Evolutionary conservation across 164 flowering plant species (phyloP), one percentile per base, ranked within the genome.

Genomic region (Platanus orientalis): DNA sequence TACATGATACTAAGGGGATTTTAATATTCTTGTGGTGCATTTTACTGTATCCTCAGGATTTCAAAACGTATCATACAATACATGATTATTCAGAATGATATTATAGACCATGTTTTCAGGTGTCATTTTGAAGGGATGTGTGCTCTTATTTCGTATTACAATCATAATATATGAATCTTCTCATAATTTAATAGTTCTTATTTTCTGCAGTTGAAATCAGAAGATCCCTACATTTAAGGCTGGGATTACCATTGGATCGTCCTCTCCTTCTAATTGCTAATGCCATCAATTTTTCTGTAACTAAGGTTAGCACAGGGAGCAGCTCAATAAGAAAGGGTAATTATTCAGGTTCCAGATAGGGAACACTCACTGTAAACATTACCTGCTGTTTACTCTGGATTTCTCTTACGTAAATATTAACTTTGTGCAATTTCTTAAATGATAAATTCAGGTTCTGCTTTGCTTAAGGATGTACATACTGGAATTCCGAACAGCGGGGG

Each of bases 401-500:
- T n/a, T 25, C 26, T 61, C 14, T 24, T 52, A n/a, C 17, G 50
- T 4, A 29, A 32, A 24, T 49, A 11, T 52, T 54, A 59, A 65
- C 48, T 50, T 7, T 23, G 28, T 26, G 60, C 36, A 57, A 28
- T 47, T 7, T 21, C 55, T 67, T 54, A 14, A 52, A 34, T 69
- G 62, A 36, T 60, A 27, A 23, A 49, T 45, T 58, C 84, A 93
- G 98, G 88, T 59, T 64, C 82, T 60, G 14, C 67, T 50, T 73
- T 84, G 77, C 96, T 87, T 42, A 89, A 78, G 78, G 98, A 93
- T 83, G 96, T 93, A 27, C 98, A 93, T 69, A 58, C 54, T 45
- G 90, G 81, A 55, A 84, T 88, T 60, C 95, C 92, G 44, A 72
- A 81, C 70, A 93, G 96, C 77, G 96, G 96, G 3, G 95, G 97